phyloP scores from a whole-genome alignment of 2,329 filamentous ascomycete species.

The Scleromitrula shiraiana region DNA sequence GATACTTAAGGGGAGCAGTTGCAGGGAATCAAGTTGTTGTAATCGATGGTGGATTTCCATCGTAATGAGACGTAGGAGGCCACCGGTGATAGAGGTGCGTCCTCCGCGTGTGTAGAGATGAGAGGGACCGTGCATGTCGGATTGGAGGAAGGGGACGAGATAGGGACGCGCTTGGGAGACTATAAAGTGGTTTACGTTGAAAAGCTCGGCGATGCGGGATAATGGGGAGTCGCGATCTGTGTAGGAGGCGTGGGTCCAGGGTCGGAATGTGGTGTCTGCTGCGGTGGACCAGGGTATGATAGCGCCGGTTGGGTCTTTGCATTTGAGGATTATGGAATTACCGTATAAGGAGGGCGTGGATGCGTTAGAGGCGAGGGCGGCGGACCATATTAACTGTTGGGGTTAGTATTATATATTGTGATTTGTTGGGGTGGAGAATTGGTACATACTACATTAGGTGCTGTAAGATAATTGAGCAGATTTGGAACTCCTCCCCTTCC shows the following conservation, averaged over 20 bases:
- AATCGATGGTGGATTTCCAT: conserved; percentile 75
- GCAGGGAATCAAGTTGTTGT: conserved; percentile 70
- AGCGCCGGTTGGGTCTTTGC: conserved; percentile 53
- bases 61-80: conserved; percentile 59
- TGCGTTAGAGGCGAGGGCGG: conserved; percentile 50
- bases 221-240: conserved; percentile 50
- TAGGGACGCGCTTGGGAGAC: conserved; percentile 89
- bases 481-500: conserved; percentile 70
- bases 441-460: conserved; percentile 75
- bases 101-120: conserved; percentile 50
- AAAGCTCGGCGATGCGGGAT: conserved; percentile 54
- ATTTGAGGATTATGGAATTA: conserved; percentile 46
- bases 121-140: conserved; percentile 69
- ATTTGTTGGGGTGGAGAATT: neutral
- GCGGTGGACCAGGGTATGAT: conserved; percentile 51
- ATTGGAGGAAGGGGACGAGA: conserved; percentile 74
- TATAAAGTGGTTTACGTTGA: conserved; percentile 83
- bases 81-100: conserved; percentile 48
- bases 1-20: conserved; percentile 60
- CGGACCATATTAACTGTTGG: conserved; percentile 49
- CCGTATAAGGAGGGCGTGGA: conserved; percentile 41
- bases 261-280: conserved; percentile 42
- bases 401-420: neutral
- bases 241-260: conserved; percentile 47
- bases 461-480: conserved; percentile 84